phyloP scores from a whole-genome alignment of 192 early-diverging fungal species.

The Backusella tarrabulga region DNA sequence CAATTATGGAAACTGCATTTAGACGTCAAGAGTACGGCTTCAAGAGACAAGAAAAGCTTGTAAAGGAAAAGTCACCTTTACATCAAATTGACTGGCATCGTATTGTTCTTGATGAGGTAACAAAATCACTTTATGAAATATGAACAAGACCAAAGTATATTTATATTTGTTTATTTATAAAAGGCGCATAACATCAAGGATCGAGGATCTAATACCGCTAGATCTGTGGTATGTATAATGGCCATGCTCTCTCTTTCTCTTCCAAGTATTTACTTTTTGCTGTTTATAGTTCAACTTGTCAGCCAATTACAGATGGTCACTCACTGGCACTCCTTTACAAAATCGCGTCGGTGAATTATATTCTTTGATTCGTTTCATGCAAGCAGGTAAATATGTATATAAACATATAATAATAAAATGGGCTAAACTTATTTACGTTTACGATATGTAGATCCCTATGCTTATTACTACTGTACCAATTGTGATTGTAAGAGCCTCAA shows the following conservation, averaged over 20 bases:
- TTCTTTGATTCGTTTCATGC: constrained; percentile 86
- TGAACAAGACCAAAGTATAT: background rate
- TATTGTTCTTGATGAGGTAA: constrained; percentile 68
- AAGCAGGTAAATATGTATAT: constrained; percentile 41
- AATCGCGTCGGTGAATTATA: constrained; percentile 94
- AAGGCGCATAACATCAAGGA: constrained; percentile 93
- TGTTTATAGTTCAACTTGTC: constrained; percentile 63
- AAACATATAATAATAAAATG: background rate
- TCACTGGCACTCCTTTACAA: constrained; percentile 92
- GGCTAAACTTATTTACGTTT: background rate
- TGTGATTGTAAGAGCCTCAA: constrained; percentile 68
- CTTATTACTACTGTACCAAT: constrained; percentile 82
- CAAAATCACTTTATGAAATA: background rate
- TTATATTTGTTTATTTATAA: background rate
- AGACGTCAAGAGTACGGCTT: constrained; percentile 72
- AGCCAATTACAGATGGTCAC: constrained; percentile 68
- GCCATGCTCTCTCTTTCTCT: background rate
- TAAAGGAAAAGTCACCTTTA: constrained; percentile 64
- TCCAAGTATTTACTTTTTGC: background rate
- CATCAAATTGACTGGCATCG: constrained; percentile 82
- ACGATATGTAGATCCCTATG: constrained; percentile 58
- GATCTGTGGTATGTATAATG: constrained; percentile 57
- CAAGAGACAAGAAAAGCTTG: constrained; percentile 57
- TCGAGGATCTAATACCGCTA: constrained; percentile 77
- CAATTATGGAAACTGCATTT: constrained; percentile 72